Base-by-base conservation (phyloP, 768 basidiomycete species). In the Termitomyces sp. region DNA sequence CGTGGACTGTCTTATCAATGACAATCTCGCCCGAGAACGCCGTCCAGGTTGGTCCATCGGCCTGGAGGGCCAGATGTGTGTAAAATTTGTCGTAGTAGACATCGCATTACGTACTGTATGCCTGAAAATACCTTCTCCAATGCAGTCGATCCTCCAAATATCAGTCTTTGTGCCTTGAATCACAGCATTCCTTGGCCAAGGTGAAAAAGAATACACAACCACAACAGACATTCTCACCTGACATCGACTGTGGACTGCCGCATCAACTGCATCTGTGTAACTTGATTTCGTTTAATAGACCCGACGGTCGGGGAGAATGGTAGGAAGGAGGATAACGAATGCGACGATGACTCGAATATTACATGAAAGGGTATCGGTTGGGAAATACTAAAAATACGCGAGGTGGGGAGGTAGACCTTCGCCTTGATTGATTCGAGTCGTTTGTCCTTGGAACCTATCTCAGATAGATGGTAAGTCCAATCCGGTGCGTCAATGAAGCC, bases 221-320 rank as follows among this genome's bases (percentile, higher is more conserved):
- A 8, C 5, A 53, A 34, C n/a, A 26, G 9, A 34, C 14, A 26
- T 39, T 44, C 27, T 32, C 59, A 79, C 80, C 79, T 79, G 27
- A 86, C 84, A 66, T 90, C 87, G 9, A 89, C 85, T 7, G 77
- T 79, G 4, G 81, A 79, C 67, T 90, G 89, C 54, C 89, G 76
- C 69, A 89, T 74, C 22, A 90, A 63, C 61, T 86, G 80, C 26
- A 90, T 70, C 7, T 77, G 79, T 5, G 84, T 88, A 20, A 70
- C 65, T 55, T 68, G 74, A 44, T 70, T 72, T 9, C 60, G 50
- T 7, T 56, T 61, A 53, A 71, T 56, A 61, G 70, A 59, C 63
- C 74, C 55, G 59, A 70, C 49, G 10, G 75, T 75, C 0, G 88
- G 89, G 34, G 79, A 78, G 34, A 78, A 76, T 10, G 87, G 84